These are phyloP conservation scores for Alternaria sp. DNA, from an alignment of 2,329 filamentous ascomycete genomes.

Conservation along the genomic window DNA sequence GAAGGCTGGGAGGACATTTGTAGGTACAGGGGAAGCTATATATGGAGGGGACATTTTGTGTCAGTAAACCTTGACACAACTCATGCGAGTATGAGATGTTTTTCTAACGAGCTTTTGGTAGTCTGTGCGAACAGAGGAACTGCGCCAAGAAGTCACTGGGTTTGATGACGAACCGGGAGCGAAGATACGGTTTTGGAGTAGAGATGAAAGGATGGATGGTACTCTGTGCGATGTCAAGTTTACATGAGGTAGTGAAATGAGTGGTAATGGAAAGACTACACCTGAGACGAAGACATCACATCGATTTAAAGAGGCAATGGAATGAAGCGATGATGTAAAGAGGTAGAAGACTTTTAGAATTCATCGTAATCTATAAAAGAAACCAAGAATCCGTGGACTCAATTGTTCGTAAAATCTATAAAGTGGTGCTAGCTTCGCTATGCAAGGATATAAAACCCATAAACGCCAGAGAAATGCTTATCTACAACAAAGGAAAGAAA, in stretches of 20 bases:
- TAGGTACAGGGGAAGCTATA: too few relatives aligned
- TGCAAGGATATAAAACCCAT: constrained; percentile 16
- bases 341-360: constrained; percentile 65
- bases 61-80: neutral
- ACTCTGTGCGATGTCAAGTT: neutral
- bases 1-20: too few relatives aligned
- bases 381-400: constrained; percentile 6
- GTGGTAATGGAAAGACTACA: neutral
- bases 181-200: neutral
- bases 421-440: constrained; percentile 9
- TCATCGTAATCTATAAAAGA: constrained; percentile 2
- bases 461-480: constrained; percentile 16
- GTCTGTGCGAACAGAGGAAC: neutral
- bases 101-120: neutral
- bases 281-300: neutral
- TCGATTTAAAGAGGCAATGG: constrained; percentile 49
- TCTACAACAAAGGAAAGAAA: constrained; percentile 4
- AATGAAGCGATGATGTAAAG: constrained; percentile 53
- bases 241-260: too few relatives aligned
- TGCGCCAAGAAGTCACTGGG: neutral
- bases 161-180: neutral
- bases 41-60: neutral
- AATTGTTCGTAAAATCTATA: constrained; percentile 14
- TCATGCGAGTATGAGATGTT: neutral
- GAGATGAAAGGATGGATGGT: neutral